Evolutionary conservation across 2,329 filamentous ascomycete species (phyloP).

Genomic region (Fusarium fracticaudum): DNA sequence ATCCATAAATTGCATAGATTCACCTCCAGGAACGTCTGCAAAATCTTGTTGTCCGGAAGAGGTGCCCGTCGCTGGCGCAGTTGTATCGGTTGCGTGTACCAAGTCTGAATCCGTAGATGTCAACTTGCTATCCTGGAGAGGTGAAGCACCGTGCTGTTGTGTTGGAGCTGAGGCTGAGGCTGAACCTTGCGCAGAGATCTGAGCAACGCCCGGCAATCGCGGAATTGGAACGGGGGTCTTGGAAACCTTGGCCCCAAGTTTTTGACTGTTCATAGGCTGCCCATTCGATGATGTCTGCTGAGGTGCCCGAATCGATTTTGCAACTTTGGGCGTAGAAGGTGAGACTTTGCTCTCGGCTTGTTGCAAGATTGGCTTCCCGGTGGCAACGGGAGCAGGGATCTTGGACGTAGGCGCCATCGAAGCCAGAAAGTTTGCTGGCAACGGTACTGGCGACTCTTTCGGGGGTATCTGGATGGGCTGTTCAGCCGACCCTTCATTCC

Average conservation of each 20-base stretch:
- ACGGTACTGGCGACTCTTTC: slow-evolving; percentile 56
- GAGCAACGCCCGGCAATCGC: slow-evolving; percentile 28
- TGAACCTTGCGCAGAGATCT: background rate
- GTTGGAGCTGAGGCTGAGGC: background rate
- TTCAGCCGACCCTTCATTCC: slow-evolving; percentile 43
- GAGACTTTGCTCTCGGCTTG: slow-evolving; percentile 2
- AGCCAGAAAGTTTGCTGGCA: slow-evolving; percentile 56
- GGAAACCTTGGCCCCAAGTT: slow-evolving; percentile 19
- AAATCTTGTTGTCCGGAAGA: slow-evolving; percentile 46
- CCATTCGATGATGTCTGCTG: slow-evolving; percentile 23
- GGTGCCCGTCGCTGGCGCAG: background rate
- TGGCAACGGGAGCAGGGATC: slow-evolving; percentile 25
- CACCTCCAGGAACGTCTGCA: slow-evolving; percentile 54
- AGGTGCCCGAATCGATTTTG: background rate
- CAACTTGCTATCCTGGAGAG: background rate
- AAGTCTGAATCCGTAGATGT: background rate
- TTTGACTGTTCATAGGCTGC: slow-evolving; percentile 3
- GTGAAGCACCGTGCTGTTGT: background rate
- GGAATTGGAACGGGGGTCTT: slow-evolving; percentile 49
- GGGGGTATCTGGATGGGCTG: slow-evolving; percentile 46
- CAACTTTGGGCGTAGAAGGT: background rate
- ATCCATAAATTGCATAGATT: slow-evolving; percentile 61
- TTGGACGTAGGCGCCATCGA: slow-evolving; percentile 49
- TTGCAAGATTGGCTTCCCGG: slow-evolving; percentile 25
- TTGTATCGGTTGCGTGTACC: background rate